phyloP scores from a whole-genome alignment of 2,329 filamentous ascomycete species.

The Huntiella omanensis region DNA sequence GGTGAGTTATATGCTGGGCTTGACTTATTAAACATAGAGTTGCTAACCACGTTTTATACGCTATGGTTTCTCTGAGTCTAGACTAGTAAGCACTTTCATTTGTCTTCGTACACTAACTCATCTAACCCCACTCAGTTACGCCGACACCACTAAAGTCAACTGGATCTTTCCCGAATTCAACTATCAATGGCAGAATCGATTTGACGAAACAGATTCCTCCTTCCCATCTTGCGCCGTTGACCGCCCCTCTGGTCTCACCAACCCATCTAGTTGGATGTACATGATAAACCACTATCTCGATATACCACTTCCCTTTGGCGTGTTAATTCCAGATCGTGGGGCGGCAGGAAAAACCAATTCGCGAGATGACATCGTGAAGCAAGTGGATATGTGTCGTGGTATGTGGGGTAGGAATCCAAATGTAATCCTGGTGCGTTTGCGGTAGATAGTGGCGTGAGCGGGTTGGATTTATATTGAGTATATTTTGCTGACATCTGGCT shows the following conservation, averaged over 20 bases:
- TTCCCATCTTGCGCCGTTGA: conserved; percentile 49
- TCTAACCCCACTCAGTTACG: conserved; percentile 17
- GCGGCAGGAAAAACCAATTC: conserved; percentile 11
- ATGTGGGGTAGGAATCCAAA: conserved; percentile 16
- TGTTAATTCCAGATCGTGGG: conserved; percentile 14
- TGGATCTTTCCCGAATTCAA: conserved; percentile 47
- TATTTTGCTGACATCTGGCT: conserved; percentile 10
- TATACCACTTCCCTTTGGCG: conserved; percentile 16
- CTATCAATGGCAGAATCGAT: conserved; percentile 57
- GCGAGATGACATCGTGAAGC: conserved; percentile 12
- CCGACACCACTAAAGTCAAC: conserved; percentile 29
- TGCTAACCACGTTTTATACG: too few species aligned
- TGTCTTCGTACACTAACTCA: background rate
- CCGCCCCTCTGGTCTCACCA: conserved; percentile 30
- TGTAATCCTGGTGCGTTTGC: conserved; percentile 18
- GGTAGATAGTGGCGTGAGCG: background rate
- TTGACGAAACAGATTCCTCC: conserved; percentile 37
- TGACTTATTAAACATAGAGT: too few species aligned
- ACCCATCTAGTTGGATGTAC: conserved; percentile 20
- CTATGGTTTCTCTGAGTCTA: too few species aligned
- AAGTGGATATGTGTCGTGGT: conserved; percentile 16
- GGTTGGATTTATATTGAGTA: conserved; percentile 1
- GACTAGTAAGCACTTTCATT: background rate
- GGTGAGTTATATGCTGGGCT: conserved; percentile 22
- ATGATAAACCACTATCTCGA: conserved; percentile 25